Base-by-base conservation (phyloP, 257 asterid species). In the Hygrophila difformis region DNA sequence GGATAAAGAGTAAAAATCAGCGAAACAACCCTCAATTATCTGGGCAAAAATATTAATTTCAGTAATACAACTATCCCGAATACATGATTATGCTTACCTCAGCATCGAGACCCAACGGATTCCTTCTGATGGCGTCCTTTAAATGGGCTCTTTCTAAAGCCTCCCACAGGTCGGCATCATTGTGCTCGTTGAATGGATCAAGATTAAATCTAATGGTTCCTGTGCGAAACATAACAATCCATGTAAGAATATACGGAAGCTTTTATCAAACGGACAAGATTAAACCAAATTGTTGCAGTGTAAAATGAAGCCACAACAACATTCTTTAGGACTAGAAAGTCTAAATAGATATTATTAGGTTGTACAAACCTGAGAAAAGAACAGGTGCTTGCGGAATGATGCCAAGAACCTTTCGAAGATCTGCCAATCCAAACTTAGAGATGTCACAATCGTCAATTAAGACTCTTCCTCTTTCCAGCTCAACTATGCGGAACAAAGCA, bases 121-220 rank as follows among this genome's bases (percentile, higher is more conserved):
- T 79, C 72, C 98, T 76, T 63, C 94, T 67, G 57, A 91, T 78
- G 65, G 66, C 98, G 51, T 85, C 98, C 59, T 85, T 85, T 34
- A 91, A 49, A 60, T 89, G 94, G 15, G 96, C 98, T 64, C 98
- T 75, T 65, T 85, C 98, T 63, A 89, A 71, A 58, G 98, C 81
- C 68, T 91, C 98, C 98, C 98, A 91, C 18, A 91, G 67, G 59
- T 89, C 98, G 68, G 94, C 93, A 65, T 91, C 98, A 47, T 75
- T 82, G 81, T 91, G 96, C 65, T 91, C 98, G 40, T 55, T 74
- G 70, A 89, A 89, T 1, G 98, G 98, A 59, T 91, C 98, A 18
- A 91, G 96, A 64, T 91, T 91, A 61, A 91, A 91, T 64, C 98
- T 68, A 55, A 86, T 86, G 6, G 88, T 73, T 56, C 98, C 98